These are phyloP conservation scores for Trichaptum fuscoviolaceum DNA, from an alignment of 768 basidiomycete species.

Conservation along the genomic window DNA sequence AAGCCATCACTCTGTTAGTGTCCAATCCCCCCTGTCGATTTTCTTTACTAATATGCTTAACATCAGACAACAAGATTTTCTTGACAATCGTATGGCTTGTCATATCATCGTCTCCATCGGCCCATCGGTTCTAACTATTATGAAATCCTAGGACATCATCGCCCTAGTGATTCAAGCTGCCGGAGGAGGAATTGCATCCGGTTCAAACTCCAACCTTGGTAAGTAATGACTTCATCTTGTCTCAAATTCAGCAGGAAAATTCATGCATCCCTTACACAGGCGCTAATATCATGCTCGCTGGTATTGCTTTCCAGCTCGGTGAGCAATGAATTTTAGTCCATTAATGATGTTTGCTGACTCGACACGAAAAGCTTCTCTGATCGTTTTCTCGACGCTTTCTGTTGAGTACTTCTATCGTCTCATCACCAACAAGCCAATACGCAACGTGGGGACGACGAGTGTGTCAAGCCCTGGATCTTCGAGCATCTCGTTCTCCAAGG, in stretches of 20 bases:
- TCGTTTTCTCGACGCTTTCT: neutral
- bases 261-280: neutral
- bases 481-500: neutral
- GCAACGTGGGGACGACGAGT: neutral
- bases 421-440: constrained; percentile 1
- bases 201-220: neutral
- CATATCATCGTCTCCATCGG: neutral
- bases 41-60: neutral
- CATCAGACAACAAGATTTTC: constrained; percentile 2
- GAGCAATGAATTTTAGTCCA: neutral
- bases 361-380: neutral
- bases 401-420: neutral
- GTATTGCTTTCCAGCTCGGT: constrained; percentile 5
- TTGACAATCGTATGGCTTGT: neutral
- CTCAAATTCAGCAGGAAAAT: neutral
- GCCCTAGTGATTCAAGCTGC: constrained; percentile 7
- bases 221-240: neutral
- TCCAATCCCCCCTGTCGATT: neutral
- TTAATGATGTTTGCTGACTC: neutral
- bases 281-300: constrained; percentile 3
- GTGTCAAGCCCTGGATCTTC: neutral
- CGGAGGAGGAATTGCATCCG: constrained; percentile 4
- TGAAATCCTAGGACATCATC: constrained; percentile 5
- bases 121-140: neutral
- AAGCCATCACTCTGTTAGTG: neutral